Evolutionary conservation across 2,329 filamentous ascomycete species (phyloP).

Genomic region (Talaromyces sp.): DNA sequence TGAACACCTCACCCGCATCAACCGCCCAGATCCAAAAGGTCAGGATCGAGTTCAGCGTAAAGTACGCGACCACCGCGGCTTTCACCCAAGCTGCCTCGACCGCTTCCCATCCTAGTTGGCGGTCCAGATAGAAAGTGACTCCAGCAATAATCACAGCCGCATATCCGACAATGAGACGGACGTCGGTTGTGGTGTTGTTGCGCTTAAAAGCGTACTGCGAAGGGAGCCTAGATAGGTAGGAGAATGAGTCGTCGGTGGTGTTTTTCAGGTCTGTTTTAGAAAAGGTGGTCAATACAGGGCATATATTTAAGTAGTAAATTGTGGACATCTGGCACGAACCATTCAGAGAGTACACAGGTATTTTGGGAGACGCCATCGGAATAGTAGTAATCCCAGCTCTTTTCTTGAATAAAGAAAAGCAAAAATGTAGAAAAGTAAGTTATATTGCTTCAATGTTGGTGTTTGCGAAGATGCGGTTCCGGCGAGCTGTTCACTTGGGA

Average conservation of each 20-base stretch:
- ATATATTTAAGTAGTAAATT: background rate
- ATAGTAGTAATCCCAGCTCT: background rate
- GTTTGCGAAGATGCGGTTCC: conserved; percentile 1
- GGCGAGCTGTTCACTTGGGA: conserved; percentile 22
- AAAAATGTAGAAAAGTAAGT: background rate
- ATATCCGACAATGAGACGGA: conserved; percentile 80
- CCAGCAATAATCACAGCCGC: conserved; percentile 71
- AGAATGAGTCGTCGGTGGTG: conserved; percentile 89
- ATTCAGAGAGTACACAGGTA: conserved; percentile 41
- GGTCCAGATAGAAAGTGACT: conserved; percentile 85
- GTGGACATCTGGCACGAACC: conserved; percentile 25
- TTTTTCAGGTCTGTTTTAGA: conserved; percentile 75
- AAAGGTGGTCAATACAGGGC: background rate
- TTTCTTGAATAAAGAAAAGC: background rate
- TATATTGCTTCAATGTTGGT: background rate
- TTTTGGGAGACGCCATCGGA: conserved; percentile 30
- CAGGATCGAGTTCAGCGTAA: conserved; percentile 68
- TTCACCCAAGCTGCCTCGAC: conserved; percentile 74
- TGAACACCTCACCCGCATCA: conserved; percentile 77
- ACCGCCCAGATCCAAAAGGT: conserved; percentile 80
- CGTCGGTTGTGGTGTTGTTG: conserved; percentile 72
- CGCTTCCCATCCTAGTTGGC: conserved; percentile 78
- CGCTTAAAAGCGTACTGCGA: conserved; percentile 60
- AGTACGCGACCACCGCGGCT: conserved; percentile 72
- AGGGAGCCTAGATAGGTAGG: conserved; percentile 83